Evolutionary conservation across 2,329 filamentous ascomycete species (phyloP).

Genomic region (Exophiala calicioides): DNA sequence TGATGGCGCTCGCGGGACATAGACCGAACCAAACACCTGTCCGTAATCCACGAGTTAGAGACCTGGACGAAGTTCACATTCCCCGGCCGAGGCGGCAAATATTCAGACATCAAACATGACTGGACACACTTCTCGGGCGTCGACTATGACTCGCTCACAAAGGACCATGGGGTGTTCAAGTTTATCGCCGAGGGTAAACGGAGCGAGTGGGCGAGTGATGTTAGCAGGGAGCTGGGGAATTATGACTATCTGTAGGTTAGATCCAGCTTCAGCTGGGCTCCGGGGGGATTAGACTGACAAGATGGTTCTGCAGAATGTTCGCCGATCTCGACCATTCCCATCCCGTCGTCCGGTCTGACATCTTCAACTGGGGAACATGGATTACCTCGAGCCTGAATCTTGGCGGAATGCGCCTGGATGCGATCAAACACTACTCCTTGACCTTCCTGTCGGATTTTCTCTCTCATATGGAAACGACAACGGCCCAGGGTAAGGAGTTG

Average conservation of each 20-base stretch:
- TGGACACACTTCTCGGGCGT: slow-evolving; percentile 69
- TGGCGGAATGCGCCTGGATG: slow-evolving; percentile 70
- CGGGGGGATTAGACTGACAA: not conserved
- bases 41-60: slow-evolving; percentile 62
- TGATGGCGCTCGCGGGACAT: too few species aligned
- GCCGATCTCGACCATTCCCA: slow-evolving; percentile 68
- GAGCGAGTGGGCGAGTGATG: slow-evolving; percentile 58
- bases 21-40: slow-evolving; percentile 59
- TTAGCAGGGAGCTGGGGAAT: slow-evolving; percentile 67
- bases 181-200: slow-evolving; percentile 60
- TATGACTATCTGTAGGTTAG: slow-evolving; percentile 51
- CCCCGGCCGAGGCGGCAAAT: slow-evolving; percentile 58
- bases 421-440: slow-evolving; percentile 70
- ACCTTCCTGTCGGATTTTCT: slow-evolving; percentile 68
- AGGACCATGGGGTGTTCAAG: slow-evolving; percentile 62
- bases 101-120: slow-evolving; percentile 64
- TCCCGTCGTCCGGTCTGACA: slow-evolving; percentile 63
- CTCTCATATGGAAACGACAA: slow-evolving; percentile 52
- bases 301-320: slow-evolving; percentile 61
- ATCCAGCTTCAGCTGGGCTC: too few species aligned
- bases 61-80: slow-evolving; percentile 70
- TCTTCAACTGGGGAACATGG: slow-evolving; percentile 69
- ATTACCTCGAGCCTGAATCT: slow-evolving; percentile 61
- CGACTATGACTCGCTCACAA: slow-evolving; percentile 62
- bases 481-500: slow-evolving; percentile 49